These are phyloP conservation scores for Wickerhamiella domercqiae DNA, from an alignment of 805 yeast species.

Conservation along the genomic window DNA sequence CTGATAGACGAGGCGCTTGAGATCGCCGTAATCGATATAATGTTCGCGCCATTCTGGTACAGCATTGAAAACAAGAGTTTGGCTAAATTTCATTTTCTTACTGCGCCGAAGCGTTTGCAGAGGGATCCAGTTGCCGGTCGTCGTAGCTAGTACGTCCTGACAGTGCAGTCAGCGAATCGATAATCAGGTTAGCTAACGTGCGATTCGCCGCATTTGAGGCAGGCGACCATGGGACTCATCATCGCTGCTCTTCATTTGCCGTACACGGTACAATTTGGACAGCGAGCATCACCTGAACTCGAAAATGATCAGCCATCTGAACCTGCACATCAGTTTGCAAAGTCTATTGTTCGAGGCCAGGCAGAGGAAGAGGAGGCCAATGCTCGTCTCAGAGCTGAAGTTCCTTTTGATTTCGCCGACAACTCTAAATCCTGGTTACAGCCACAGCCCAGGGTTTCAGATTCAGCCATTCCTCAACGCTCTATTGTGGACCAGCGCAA, in stretches of 20 bases:
- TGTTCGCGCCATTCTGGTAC: conserved; percentile 96
- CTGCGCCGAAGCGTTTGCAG: not conserved
- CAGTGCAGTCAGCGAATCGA: too few species aligned
- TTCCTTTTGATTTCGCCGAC: conserved; percentile 15
- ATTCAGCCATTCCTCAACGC: conserved; percentile 10
- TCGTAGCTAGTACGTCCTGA: too few species aligned
- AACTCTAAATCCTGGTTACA: conserved; percentile 3
- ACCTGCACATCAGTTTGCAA: not conserved
- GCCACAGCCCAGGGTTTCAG: conserved; percentile 4
- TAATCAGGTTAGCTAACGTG: not conserved
- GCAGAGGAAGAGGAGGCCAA: conserved; percentile 7
- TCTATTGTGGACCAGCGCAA: conserved; percentile 15
- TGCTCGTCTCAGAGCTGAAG: conserved; percentile 6
- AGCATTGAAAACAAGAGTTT: conserved; percentile 88
- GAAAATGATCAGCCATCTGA: not conserved
- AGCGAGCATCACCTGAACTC: conserved; percentile 8
- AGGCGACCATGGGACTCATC: conserved; percentile 12
- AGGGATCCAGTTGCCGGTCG: not conserved
- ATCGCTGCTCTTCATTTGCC: conserved; percentile 22
- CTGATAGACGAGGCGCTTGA: conserved; percentile 71
- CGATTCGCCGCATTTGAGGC: not conserved
- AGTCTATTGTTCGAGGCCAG: conserved; percentile 2
- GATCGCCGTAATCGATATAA: conserved; percentile 75
- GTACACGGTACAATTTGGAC: conserved; percentile 20
- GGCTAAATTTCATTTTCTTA: conserved; percentile 72